Percentiles rank a stretch among this genome's conserved stretches.
Evolutionary conservation across 331 rosid species (phyloP).

Genomic region (Saraca asoca): DNA sequence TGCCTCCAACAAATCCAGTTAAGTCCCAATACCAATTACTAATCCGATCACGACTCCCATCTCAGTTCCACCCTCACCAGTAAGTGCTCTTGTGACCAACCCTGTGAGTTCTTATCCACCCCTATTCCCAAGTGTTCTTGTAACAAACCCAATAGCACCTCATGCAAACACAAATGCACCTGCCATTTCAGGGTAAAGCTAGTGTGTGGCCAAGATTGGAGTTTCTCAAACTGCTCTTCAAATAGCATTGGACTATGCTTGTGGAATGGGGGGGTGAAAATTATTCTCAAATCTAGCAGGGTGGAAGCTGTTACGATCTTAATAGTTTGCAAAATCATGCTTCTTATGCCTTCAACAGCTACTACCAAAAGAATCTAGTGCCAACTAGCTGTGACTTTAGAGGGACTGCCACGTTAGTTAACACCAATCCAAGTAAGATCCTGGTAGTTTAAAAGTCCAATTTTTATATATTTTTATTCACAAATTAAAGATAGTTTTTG

Average conservation of each 20-base stretch:
- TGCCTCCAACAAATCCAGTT: slow-evolving; percentile 55
- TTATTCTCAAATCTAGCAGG: slow-evolving; percentile 81
- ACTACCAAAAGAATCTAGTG: slow-evolving; percentile 75
- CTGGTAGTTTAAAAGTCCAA: too few species aligned
- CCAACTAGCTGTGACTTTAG: slow-evolving; percentile 92
- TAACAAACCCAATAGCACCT: slow-evolving; percentile 61
- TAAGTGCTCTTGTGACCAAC: too few species aligned
- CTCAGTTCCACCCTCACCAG: slow-evolving; percentile 56
- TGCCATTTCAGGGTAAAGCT: slow-evolving; percentile 58
- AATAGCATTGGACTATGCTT: slow-evolving; percentile 90
- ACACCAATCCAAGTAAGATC: slow-evolving; percentile 76
- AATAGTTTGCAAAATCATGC: too few species aligned
- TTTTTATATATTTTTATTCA: slow-evolving; percentile 12
- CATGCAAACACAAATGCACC: slow-evolving; percentile 56
- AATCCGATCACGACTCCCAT: slow-evolving; percentile 52
- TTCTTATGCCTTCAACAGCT: too few species aligned
- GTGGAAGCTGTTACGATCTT: slow-evolving; percentile 82
- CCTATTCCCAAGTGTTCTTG: too few species aligned
- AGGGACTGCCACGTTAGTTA: slow-evolving; percentile 67
- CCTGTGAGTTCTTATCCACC: too few species aligned
- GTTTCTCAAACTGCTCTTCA: too few species aligned
- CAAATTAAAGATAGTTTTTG: slow-evolving; percentile 10
- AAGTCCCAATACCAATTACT: slow-evolving; percentile 45
- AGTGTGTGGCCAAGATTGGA: slow-evolving; percentile 91
- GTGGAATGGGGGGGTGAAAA: slow-evolving; percentile 63